Evolutionary conservation across 495 filamentous ascomycete species (phyloP).

Genomic region (Aspergillus nanangensis): DNA sequence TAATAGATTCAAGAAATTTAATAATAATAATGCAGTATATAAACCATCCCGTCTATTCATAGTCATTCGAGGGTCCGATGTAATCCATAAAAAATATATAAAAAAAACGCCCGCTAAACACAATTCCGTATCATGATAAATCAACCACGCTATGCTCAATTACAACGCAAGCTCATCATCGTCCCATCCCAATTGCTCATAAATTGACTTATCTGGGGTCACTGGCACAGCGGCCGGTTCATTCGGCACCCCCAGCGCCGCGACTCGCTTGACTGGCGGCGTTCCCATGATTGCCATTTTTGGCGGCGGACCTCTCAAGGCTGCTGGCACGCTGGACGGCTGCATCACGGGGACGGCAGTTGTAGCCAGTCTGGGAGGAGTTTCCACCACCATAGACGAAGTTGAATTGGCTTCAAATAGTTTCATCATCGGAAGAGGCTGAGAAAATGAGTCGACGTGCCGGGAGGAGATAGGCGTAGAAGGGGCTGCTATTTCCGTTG

Average conservation of each 20-base stretch:
- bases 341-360: slow-evolving; percentile 7
- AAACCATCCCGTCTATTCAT: too few species aligned
- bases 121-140: slow-evolving; percentile 1
- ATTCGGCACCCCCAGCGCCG: too few species aligned
- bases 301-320: not conserved
- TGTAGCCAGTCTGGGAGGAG: slow-evolving; percentile 31
- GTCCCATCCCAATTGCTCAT: slow-evolving; percentile 73
- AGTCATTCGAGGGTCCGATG: too few species aligned
- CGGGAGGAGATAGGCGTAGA: slow-evolving; percentile 31
- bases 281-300: not conserved
- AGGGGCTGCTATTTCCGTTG: slow-evolving; percentile 21
- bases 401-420: not conserved
- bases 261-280: slow-evolving; percentile 17
- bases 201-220: slow-evolving; percentile 55
- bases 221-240: slow-evolving; percentile 23
- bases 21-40: too few species aligned
- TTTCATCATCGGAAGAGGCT: not conserved
- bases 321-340: not conserved
- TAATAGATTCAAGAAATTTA: too few species aligned
- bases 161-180: slow-evolving; percentile 39
- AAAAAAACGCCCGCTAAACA: slow-evolving; percentile 1
- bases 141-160: too few species aligned
- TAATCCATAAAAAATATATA: not conserved
- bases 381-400: slow-evolving; percentile 33
- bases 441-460: slow-evolving; percentile 11